Evolutionary conservation across 352 stramenopile genomes (phyloP).

Genomic region (Phytophthora constricta): DNA sequence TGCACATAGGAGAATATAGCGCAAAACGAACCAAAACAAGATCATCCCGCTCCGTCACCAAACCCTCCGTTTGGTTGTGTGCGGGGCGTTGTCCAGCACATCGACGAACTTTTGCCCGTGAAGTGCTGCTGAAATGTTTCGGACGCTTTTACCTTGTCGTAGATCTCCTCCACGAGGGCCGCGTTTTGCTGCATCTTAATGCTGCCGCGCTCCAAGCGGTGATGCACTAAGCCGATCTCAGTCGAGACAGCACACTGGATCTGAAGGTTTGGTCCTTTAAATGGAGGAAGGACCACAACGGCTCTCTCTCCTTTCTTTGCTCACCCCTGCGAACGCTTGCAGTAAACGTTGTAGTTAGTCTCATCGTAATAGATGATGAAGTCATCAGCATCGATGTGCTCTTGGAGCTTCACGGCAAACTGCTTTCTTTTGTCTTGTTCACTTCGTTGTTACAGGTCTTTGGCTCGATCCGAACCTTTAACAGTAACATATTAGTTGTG

Average conservation of each 20-base stretch:
- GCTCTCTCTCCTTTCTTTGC: constrained; percentile 4
- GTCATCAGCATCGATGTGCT: background rate
- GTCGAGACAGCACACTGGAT: background rate
- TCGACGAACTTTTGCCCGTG: background rate
- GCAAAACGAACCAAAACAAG: constrained; percentile 11
- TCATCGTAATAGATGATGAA: constrained; percentile 18
- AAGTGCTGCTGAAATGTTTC: background rate
- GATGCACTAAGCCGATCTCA: background rate
- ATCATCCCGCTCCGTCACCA: background rate
- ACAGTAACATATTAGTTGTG: background rate
- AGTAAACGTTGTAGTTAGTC: constrained; percentile 23
- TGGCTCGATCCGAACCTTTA: constrained; percentile 1
- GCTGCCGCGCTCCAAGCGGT: background rate
- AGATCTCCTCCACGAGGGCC: constrained; percentile 11
- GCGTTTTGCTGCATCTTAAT: constrained; percentile 13
- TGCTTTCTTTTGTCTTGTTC: constrained; percentile 6
- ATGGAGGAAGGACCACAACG: background rate
- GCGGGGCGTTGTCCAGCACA: constrained; percentile 16
- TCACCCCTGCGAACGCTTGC: constrained; percentile 3
- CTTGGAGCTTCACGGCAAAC: background rate
- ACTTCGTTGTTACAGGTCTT: constrained; percentile 12
- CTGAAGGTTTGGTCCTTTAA: constrained; percentile 11
- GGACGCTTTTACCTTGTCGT: background rate
- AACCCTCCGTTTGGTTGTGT: constrained; percentile 9
- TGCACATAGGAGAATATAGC: constrained; percentile 18